Evolutionary conservation across 164 flowering plant species (phyloP).

Genomic region (Annona squamosa): DNA sequence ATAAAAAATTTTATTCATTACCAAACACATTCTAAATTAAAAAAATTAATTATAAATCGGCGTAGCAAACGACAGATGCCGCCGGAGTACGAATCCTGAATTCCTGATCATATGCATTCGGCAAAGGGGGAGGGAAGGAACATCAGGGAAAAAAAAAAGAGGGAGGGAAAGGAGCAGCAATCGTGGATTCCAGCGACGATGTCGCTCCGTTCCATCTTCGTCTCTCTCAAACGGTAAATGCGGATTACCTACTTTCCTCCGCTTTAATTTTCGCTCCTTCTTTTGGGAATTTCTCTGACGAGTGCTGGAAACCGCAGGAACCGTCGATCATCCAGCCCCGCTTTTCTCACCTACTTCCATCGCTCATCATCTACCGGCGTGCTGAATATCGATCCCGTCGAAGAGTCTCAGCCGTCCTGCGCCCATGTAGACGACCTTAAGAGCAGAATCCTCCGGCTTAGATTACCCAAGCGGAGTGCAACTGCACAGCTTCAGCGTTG

Average conservation of each 20-base stretch:
- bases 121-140: background rate
- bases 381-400: background rate
- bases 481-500: constrained; percentile 60
- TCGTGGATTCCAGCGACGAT: background rate
- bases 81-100: background rate
- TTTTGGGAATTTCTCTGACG: background rate
- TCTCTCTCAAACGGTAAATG: constrained; percentile 11
- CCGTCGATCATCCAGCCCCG: background rate
- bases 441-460: constrained; percentile 56
- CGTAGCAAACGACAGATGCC: background rate
- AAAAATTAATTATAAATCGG: background rate
- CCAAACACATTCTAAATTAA: too few species aligned
- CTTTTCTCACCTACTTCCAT: background rate
- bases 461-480: constrained; percentile 80
- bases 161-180: background rate
- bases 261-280: background rate
- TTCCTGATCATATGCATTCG: background rate
- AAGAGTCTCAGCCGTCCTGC: background rate
- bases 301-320: background rate
- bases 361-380: constrained; percentile 14
- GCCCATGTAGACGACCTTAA: constrained; percentile 19
- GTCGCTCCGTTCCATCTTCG: constrained; percentile 18
- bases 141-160: background rate
- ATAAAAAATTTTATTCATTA: too few species aligned
- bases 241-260: background rate